A percentile compares a stretch with the other conserved stretches of the same genome.
Conservation (phyloP, 2,329 filamentous ascomycete genomes). For the Rhytidhysteron rufulum region DNA sequence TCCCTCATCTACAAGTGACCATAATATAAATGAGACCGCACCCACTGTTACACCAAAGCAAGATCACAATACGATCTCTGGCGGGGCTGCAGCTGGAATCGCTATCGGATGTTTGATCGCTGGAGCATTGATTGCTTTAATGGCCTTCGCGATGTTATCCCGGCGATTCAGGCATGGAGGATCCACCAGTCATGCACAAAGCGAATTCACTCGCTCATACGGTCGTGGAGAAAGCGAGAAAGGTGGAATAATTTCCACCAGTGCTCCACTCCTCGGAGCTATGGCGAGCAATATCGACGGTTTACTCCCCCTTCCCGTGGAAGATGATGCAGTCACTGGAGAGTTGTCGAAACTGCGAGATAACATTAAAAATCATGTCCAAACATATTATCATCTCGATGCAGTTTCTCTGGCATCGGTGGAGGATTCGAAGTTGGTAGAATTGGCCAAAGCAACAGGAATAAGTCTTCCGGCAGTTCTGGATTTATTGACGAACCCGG, state of each 20-base stretch:
- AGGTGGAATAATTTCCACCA: slow-evolving; percentile 5
- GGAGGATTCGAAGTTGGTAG: slow-evolving; percentile 18
- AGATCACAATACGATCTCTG: slow-evolving; percentile 11
- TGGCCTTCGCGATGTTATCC: slow-evolving; percentile 18
- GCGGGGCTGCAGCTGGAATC: slow-evolving; percentile 30
- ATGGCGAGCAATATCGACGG: slow-evolving; percentile 10
- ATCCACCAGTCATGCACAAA: slow-evolving; percentile 9
- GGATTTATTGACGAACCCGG: slow-evolving; percentile 21
- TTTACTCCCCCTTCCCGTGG: slow-evolving; percentile 30
- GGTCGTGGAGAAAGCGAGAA: slow-evolving; percentile 15
- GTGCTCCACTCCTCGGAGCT: slow-evolving; percentile 6
- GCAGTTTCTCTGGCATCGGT: slow-evolving; percentile 19
- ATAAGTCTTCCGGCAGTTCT: slow-evolving; percentile 16
- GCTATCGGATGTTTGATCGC: slow-evolving; percentile 32
- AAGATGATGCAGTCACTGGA: slow-evolving; percentile 26
- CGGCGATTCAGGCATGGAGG: slow-evolving; percentile 12
- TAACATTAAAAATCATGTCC: slow-evolving; percentile 34
- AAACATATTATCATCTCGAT: slow-evolving; percentile 30
- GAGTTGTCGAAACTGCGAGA: slow-evolving; percentile 31
- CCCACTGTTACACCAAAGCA: neutral
- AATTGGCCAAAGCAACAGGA: slow-evolving; percentile 19
- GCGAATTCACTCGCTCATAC: slow-evolving; percentile 10
- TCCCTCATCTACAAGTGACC: neutral
- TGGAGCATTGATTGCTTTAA: slow-evolving; percentile 21
- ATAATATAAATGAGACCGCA: neutral